phyloP scores from a whole-genome alignment of 768 basidiomycete genomes.

The Mycena chlorophos region DNA sequence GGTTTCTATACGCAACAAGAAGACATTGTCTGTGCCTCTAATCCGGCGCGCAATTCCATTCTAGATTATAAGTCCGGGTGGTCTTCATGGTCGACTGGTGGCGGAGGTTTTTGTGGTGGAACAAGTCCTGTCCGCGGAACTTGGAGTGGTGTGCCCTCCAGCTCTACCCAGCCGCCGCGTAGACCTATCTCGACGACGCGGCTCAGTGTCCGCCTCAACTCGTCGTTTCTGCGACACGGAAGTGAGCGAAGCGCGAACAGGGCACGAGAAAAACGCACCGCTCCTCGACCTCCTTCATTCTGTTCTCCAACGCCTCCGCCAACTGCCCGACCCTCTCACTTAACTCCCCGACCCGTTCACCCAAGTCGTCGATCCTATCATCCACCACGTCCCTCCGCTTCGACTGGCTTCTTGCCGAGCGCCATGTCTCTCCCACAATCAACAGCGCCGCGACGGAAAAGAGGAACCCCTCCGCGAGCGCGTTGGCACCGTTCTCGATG shows the following conservation, averaged over 20 bases:
- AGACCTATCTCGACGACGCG: conserved; percentile 69
- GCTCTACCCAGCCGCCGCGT: conserved; percentile 63
- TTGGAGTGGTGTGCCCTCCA: conserved; percentile 58
- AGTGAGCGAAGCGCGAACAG: not conserved
- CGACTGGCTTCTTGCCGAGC: conserved; percentile 65
- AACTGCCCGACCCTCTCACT: conserved; percentile 43
- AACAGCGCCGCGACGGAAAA: conserved; percentile 73
- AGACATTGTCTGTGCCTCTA: no score
- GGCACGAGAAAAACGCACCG: conserved; percentile 37
- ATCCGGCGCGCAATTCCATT: no score
- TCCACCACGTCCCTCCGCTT: conserved; percentile 74
- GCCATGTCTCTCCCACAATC: conserved; percentile 77
- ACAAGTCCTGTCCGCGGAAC: conserved; percentile 43
- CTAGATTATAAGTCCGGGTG: no score
- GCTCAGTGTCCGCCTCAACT: conserved; percentile 64
- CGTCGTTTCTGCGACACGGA: conserved; percentile 53
- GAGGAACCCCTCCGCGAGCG: conserved; percentile 82
- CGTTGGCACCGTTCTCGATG: conserved; percentile 83
- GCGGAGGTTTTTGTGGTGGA: conserved; percentile 13
- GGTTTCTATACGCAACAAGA: no score
- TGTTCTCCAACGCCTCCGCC: conserved; percentile 43
- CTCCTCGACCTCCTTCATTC: conserved; percentile 43
- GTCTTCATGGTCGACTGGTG: not conserved
- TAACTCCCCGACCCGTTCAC: conserved; percentile 46
- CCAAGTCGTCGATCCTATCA: conserved; percentile 65